Evolutionary conservation across 2,329 filamentous ascomycete species (phyloP).

Genomic region (Phoma herbarum): DNA sequence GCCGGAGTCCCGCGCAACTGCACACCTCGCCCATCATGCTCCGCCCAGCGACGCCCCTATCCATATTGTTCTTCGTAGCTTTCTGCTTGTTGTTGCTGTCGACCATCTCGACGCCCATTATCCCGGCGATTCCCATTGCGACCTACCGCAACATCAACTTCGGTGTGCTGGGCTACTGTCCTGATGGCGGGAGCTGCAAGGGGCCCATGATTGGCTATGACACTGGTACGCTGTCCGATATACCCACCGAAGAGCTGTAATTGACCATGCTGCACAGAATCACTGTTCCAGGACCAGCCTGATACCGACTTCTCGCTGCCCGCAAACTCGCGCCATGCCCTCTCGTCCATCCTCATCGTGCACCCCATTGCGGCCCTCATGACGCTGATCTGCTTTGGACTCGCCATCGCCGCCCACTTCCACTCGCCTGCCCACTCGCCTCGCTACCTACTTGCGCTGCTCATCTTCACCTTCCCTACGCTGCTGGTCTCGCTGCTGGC

Average conservation of each 20-base stretch:
- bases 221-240: constrained; percentile 67
- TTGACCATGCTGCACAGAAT: constrained; percentile 51
- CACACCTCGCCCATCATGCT: constrained; percentile 69
- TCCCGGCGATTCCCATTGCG: constrained; percentile 84
- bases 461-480: constrained; percentile 86
- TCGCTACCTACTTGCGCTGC: constrained; percentile 82
- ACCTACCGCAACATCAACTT: constrained; percentile 79
- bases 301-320: constrained; percentile 67
- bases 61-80: constrained; percentile 82
- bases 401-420: constrained; percentile 84
- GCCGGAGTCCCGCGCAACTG: constrained; percentile 36
- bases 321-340: constrained; percentile 70
- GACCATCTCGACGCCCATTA: constrained; percentile 89
- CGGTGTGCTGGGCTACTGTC: constrained; percentile 92
- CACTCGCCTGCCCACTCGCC: constrained; percentile 89
- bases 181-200: constrained; percentile 68
- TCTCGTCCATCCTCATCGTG: constrained; percentile 91
- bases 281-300: constrained; percentile 57
- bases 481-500: constrained; percentile 84
- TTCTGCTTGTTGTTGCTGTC: constrained; percentile 87
- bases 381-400: constrained; percentile 81
- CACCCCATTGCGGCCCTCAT: constrained; percentile 90
- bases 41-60: constrained; percentile 90
- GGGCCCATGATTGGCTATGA: constrained; percentile 84
- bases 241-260: constrained; percentile 9